Conservation (phyloP, 2,329 filamentous ascomycete species). For the Helminthosporium solani region DNA sequence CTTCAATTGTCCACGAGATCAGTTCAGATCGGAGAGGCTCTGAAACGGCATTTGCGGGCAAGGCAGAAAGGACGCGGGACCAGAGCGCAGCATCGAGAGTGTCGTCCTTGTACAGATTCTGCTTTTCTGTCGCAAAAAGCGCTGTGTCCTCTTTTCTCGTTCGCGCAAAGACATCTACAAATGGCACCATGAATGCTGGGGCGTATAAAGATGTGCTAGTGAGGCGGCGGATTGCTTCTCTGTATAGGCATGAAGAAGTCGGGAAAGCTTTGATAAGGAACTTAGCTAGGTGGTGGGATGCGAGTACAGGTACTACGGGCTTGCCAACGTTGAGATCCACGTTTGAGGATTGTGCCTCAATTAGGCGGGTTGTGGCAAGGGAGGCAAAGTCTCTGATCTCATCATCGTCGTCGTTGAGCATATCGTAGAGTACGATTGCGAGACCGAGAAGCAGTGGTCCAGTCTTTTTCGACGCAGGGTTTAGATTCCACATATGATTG, state of each 20-base stretch:
- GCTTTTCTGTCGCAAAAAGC: slow-evolving; percentile 85
- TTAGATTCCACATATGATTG: slow-evolving; percentile 21
- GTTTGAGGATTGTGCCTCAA: slow-evolving; percentile 30
- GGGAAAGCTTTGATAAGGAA: slow-evolving; percentile 40
- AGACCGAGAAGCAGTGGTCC: slow-evolving; percentile 24
- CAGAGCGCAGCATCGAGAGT: slow-evolving; percentile 72
- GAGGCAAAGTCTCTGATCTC: slow-evolving; percentile 73
- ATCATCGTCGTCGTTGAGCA: slow-evolving; percentile 80
- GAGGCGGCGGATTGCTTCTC: slow-evolving; percentile 43
- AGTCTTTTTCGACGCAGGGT: slow-evolving; percentile 9
- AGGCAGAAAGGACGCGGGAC: slow-evolving; percentile 52
- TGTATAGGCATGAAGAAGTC: slow-evolving; percentile 34
- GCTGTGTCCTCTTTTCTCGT: slow-evolving; percentile 50
- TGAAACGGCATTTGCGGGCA: slow-evolving; percentile 28
- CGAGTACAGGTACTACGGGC: slow-evolving; percentile 51
- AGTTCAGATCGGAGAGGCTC: slow-evolving; percentile 19
- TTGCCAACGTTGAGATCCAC: slow-evolving; percentile 16
- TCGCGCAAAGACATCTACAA: slow-evolving; percentile 22
- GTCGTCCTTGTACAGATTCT: slow-evolving; percentile 90
- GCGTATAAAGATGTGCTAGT: slow-evolving; percentile 24
- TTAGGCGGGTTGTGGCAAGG: slow-evolving; percentile 49
- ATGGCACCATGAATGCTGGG: slow-evolving; percentile 8
- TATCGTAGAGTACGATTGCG: slow-evolving; percentile 48
- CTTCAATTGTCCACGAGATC: slow-evolving; percentile 53
- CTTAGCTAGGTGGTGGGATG: slow-evolving; percentile 43